phyloP scores from a whole-genome alignment of 2,329 filamentous ascomycete species.

The Diatrype stigma region DNA sequence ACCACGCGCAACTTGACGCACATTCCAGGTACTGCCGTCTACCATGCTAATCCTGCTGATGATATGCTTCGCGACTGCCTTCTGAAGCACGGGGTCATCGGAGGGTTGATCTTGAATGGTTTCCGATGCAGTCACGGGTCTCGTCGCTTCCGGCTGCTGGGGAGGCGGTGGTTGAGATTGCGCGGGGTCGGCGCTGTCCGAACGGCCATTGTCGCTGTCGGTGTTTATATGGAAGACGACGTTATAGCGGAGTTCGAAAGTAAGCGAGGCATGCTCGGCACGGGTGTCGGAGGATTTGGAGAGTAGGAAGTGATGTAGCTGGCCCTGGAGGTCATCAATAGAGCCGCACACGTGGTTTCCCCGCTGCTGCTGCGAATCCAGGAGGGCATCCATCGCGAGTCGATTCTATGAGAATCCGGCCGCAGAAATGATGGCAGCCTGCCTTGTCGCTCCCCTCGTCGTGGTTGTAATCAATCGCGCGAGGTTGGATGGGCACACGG shows the following conservation, averaged over 20 bases:
- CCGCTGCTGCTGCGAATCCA: constrained; percentile 26
- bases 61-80: constrained; percentile 46
- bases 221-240: constrained; percentile 38
- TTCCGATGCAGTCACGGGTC: constrained; percentile 41
- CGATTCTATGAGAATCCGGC: neutral
- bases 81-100: constrained; percentile 45
- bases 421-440: neutral
- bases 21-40: constrained; percentile 47
- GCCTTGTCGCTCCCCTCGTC: neutral
- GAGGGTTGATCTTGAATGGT: constrained; percentile 44
- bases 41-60: constrained; percentile 36
- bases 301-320: constrained; percentile 38
- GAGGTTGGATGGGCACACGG: neutral
- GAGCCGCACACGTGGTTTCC: constrained; percentile 31
- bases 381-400: constrained; percentile 28
- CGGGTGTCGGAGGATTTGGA: constrained; percentile 42
- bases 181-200: constrained; percentile 22
- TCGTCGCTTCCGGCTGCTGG: constrained; percentile 25
- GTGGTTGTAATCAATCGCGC: constrained; percentile 1
- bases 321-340: constrained; percentile 42
- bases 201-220: constrained; percentile 32
- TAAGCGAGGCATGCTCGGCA: constrained; percentile 45
- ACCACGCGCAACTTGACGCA: constrained; percentile 39
- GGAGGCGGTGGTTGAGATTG: constrained; percentile 22
- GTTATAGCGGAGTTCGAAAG: constrained; percentile 42